phyloP scores from a whole-genome alignment of 192 early-diverging fungal species.

The Podila epicladia region DNA sequence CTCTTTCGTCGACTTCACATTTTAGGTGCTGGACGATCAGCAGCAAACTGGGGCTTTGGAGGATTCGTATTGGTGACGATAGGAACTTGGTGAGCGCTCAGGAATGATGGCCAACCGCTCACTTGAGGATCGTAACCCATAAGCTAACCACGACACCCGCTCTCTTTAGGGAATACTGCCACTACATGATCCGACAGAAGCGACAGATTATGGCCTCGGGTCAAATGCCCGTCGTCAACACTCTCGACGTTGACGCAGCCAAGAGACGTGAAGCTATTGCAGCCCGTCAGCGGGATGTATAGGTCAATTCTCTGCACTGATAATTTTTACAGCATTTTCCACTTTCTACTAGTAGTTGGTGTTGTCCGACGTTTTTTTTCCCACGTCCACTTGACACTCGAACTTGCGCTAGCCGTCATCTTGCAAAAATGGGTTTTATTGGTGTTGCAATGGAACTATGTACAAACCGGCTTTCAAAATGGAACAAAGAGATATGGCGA shows the following conservation, averaged over 20 bases:
- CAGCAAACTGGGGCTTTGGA: conserved; percentile 46
- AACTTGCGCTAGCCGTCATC: background rate
- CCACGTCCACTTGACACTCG: background rate
- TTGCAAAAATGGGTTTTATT: background rate
- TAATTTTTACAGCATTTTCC: too few relatives aligned
- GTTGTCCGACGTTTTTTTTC: background rate
- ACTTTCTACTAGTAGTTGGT: background rate
- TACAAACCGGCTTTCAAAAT: background rate
- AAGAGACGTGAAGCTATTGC: conserved; percentile 41
- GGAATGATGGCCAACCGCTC: too few relatives aligned
- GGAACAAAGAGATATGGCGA: background rate
- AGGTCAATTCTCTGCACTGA: background rate
- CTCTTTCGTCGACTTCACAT: background rate
- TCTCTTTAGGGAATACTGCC: conserved; percentile 41
- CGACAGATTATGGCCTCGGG: conserved; percentile 44
- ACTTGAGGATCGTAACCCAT: background rate
- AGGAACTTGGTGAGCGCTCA: conserved; percentile 26
- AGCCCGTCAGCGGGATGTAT: conserved; percentile 35
- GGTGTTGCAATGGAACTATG: background rate
- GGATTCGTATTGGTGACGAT: conserved; percentile 40
- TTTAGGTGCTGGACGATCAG: conserved; percentile 17
- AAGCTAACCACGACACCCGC: background rate
- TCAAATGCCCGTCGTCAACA: conserved; percentile 45
- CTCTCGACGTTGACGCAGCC: conserved; percentile 35
- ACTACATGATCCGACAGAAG: conserved; percentile 42